Percentiles rank a stretch among this genome's conserved stretches.
These are phyloP conservation scores for Hypsizygus ulmarius DNA, from an alignment of 1,284 basidiomycete genomes.

Conservation along the genomic window DNA sequence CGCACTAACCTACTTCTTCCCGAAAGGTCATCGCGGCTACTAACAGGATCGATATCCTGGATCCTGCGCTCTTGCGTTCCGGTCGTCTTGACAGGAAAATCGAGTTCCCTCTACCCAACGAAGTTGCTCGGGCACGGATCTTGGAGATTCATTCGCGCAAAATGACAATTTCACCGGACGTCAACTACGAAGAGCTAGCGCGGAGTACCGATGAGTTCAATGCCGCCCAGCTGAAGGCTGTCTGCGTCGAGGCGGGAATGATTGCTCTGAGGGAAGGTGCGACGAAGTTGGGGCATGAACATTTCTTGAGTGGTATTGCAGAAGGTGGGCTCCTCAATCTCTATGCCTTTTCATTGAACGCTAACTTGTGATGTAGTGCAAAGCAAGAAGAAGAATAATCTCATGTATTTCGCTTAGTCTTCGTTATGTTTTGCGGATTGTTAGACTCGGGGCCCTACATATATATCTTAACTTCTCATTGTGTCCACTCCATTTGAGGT, in stretches of 20 bases:
- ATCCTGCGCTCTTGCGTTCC: conserved; percentile 95
- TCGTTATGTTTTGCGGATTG: not conserved
- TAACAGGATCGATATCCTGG: conserved; percentile 98
- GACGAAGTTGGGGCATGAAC: conserved; percentile 86
- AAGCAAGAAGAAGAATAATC: conserved; percentile 95
- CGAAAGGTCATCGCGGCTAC: conserved; percentile 94
- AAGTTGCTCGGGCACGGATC: conserved; percentile 93
- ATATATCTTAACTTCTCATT: too few relatives aligned
- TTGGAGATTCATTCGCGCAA: conserved; percentile 96
- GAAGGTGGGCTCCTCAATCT: conserved; percentile 58
- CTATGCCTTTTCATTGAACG: conserved; percentile 1
- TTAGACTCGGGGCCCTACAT: not conserved
- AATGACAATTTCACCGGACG: conserved; percentile 85
- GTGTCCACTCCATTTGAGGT: too few relatives aligned
- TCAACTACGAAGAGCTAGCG: conserved; percentile 88
- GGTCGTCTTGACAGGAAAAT: conserved; percentile 96
- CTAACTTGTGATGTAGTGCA: conserved; percentile 57
- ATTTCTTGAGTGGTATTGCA: conserved; percentile 90
- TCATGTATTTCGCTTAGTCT: conserved; percentile 83
- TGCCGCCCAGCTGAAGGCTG: conserved; percentile 93
- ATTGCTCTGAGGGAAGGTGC: conserved; percentile 94
- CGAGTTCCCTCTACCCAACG: conserved; percentile 94
- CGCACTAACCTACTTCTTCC: conserved; percentile 12
- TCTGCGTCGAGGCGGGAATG: conserved; percentile 99
- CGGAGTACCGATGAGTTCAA: conserved; percentile 96